These are phyloP conservation scores for Avena sativa DNA, from an alignment of 176 grass and related monocot genomes.

Conservation along the genomic window DNA sequence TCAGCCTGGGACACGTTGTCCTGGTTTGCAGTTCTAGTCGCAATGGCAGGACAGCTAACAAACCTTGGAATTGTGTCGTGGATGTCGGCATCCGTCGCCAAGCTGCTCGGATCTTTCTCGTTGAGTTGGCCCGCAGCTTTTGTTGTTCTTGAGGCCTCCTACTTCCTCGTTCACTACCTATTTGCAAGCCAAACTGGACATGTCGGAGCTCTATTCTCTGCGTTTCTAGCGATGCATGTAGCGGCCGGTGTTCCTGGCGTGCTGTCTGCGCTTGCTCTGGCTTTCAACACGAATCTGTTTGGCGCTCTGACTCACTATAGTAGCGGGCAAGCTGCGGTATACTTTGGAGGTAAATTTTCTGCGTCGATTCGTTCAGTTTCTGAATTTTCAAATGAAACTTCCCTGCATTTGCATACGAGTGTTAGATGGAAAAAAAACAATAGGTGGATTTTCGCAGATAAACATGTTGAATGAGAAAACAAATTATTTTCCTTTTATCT, in stretches of 20 bases:
- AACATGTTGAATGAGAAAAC: neutral
- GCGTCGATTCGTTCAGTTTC: neutral
- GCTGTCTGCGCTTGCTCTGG: constrained; percentile 72
- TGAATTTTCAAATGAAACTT: constrained; percentile 2
- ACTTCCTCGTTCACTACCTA: constrained; percentile 87
- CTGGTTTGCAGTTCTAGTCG: constrained; percentile 89
- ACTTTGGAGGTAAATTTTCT: constrained; percentile 84
- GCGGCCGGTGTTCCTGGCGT: constrained; percentile 73
- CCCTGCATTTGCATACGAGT: neutral
- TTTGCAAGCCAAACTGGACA: constrained; percentile 91
- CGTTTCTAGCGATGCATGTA: constrained; percentile 87
- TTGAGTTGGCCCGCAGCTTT: constrained; percentile 77
- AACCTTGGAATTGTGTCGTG: constrained; percentile 86
- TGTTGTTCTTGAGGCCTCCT: constrained; percentile 70
- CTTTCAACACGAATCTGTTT: constrained; percentile 86
- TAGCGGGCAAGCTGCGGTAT: constrained; percentile 85
- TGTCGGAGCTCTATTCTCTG: constrained; percentile 85
- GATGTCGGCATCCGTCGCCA: constrained; percentile 82
- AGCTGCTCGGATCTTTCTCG: constrained; percentile 69
- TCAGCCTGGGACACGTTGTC: constrained; percentile 88
- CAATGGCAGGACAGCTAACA: constrained; percentile 80
- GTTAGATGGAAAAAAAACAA: neutral
- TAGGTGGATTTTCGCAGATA: neutral
- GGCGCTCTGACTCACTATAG: constrained; percentile 84
- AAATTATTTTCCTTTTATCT: neutral